Percentiles rank a stretch among this genome's conserved stretches.
These are phyloP conservation scores for Arthrinium puccinioides DNA, from an alignment of 2,329 filamentous ascomycete genomes.

Conservation along the genomic window DNA sequence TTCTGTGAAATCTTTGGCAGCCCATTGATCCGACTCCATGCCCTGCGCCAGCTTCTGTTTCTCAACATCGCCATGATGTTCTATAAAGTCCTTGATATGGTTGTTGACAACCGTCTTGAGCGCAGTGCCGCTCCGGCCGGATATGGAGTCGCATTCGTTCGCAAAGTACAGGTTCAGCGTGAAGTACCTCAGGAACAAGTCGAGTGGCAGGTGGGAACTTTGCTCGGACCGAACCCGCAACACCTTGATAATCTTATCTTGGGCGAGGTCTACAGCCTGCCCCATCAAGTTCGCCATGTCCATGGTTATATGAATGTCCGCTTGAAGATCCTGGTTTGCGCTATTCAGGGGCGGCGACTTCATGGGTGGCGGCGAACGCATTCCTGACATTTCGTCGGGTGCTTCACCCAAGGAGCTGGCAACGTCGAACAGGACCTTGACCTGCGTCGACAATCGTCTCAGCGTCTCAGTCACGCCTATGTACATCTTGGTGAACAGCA, in stretches of 20 bases:
- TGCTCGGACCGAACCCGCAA: conserved; percentile 72
- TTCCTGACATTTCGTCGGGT: conserved; percentile 23
- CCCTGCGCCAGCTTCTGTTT: conserved; percentile 67
- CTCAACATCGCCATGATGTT: conserved; percentile 61
- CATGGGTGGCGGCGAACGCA: conserved; percentile 38
- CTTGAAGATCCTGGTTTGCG: conserved; percentile 48
- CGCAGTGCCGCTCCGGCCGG: conserved; percentile 66
- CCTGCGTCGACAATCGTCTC: conserved; percentile 77
- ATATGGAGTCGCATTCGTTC: conserved; percentile 80
- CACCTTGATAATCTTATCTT: conserved; percentile 69
- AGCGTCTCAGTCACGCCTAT: conserved; percentile 82
- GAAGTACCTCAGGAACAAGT: conserved; percentile 73
- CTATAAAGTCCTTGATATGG: conserved; percentile 76
- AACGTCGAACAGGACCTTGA: conserved; percentile 91
- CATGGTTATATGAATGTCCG: conserved; percentile 68
- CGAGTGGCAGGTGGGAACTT: conserved; percentile 57
- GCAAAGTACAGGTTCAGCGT: conserved; percentile 76
- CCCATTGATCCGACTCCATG: conserved; percentile 79
- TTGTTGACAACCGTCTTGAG: conserved; percentile 74
- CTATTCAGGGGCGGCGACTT: conserved; percentile 45
- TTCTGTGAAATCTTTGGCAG: conserved; percentile 66
- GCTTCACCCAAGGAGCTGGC: conserved; percentile 62
- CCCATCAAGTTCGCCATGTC: conserved; percentile 73
- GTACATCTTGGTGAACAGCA: conserved; percentile 75
- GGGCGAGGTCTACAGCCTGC: conserved; percentile 73